phyloP scores from a whole-genome alignment of 139 green algal species.

The Chloropicon primus region DNA sequence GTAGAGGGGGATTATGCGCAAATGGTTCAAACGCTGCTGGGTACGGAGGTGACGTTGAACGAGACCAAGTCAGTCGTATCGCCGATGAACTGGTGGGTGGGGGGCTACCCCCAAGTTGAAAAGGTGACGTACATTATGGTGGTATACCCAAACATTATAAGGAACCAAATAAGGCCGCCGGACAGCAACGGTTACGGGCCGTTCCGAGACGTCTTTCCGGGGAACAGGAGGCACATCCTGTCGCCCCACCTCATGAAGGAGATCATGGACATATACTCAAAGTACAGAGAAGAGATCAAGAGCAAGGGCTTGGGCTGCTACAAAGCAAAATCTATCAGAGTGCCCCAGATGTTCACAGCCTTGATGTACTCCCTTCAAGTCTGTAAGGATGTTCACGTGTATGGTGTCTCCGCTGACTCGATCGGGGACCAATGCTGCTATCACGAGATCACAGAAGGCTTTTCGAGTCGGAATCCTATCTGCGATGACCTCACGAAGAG shows the following conservation, averaged over 20 bases:
- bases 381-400: background rate
- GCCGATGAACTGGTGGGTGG: slow-evolving; percentile 15
- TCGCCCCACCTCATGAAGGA: slow-evolving; percentile 8
- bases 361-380: slow-evolving; percentile 1
- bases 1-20: slow-evolving; percentile 12
- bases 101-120: slow-evolving; percentile 8
- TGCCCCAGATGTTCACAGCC: slow-evolving; percentile 2
- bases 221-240: slow-evolving; percentile 12
- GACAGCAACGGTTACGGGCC: slow-evolving; percentile 8
- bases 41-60: slow-evolving; percentile 8
- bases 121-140: slow-evolving; percentile 20
- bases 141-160: background rate
- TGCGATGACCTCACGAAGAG: slow-evolving; percentile 8
- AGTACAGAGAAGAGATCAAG: background rate
- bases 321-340: slow-evolving; percentile 4
- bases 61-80: slow-evolving; percentile 13
- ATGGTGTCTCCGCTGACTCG: background rate
- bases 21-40: slow-evolving; percentile 15
- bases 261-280: slow-evolving; percentile 2
- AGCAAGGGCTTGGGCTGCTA: slow-evolving; percentile 9
- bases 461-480: background rate
- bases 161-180: slow-evolving; percentile 9
- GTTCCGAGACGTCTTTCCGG: slow-evolving; percentile 17
- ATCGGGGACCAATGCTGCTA: slow-evolving; percentile 1
- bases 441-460: slow-evolving; percentile 2